Base-by-base conservation (phyloP, 345 rosid species). In the Aquilaria sinensis region DNA sequence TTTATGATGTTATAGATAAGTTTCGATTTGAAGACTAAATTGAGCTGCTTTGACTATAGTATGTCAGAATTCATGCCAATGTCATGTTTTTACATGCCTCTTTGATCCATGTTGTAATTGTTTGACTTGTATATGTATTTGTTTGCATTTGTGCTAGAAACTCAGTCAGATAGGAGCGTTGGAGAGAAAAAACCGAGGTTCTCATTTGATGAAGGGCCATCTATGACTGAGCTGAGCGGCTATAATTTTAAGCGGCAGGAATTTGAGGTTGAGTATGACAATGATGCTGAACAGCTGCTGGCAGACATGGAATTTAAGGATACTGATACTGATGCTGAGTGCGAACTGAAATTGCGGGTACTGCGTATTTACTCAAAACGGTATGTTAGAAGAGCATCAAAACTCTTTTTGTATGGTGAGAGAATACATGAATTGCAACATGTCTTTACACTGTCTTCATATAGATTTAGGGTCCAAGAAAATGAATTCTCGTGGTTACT, bases 291-390 rank as follows among this genome's bases (percentile, higher is more conserved):
- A 81, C 96, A 85, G 61, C 72, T 88, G 68, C 80, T 90, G 52
- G 96, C 95, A 46, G 97, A 90, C 68, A 94, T 90, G 99, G 99
- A 94, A 60, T 94, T 94, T 72, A 80, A 75, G 75, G 95, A 88
- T 34, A 69, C 79, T 47, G 96, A 94, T 69, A 71, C 88, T 43
- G 81, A 82, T 74, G 83, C 86, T 65, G 99, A 94, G 74, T 85
- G 66, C 50, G 90, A 85, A 63, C 63, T 86, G 67, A 94, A 94
- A 76, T 68, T 94, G 72, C 92, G 72, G 69, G 95, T 94, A 43
- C 84, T 90, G 66, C 96, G 14, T 60, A 83, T 94, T 32, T 90
- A 94, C 77, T 80, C 87, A 14, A 90, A 85, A 81, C 86, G 94
- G 96, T 90, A 63, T 64, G 13, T 29, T 37, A 37, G 43, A 37